Conservation (phyloP, 176 grass and related monocot species). For the Carex cristatella region DNA sequence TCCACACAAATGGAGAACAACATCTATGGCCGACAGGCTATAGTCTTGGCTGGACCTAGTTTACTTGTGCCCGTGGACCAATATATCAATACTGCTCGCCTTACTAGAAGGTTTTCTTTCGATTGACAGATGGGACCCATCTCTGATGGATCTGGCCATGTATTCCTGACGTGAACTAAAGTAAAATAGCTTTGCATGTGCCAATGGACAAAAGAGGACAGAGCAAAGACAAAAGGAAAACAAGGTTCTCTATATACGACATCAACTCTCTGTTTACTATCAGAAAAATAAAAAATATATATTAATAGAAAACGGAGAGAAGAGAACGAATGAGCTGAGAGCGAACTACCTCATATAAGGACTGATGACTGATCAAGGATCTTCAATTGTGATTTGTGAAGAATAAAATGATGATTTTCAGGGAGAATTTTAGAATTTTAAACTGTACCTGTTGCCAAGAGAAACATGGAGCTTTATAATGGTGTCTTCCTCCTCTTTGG, state of each 20-base stretch:
- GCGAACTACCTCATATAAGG: not conserved
- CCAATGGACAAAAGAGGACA: not conserved
- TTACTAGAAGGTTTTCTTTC: too few relatives aligned
- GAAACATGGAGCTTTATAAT: constrained; percentile 71
- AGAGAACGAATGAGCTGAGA: not conserved
- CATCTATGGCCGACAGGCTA: too few relatives aligned
- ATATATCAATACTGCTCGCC: too few relatives aligned
- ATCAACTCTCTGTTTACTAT: not conserved
- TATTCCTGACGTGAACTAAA: constrained; percentile 4
- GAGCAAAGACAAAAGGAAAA: not conserved
- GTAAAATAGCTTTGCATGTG: constrained; percentile 8
- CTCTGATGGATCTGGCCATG: not conserved
- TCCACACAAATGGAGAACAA: too few relatives aligned
- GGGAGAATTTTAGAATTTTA: not conserved
- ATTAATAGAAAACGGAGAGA: not conserved
- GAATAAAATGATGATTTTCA: not conserved
- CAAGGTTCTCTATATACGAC: constrained; percentile 10
- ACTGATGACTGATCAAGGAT: not conserved
- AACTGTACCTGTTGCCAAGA: constrained; percentile 70
- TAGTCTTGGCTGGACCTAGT: too few relatives aligned
- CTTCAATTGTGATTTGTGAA: not conserved
- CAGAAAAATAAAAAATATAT: not conserved
- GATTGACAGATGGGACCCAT: not conserved
- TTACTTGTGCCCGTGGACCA: too few relatives aligned
- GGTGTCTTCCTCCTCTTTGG: constrained; percentile 68